Evolutionary conservation across 2,329 filamentous ascomycete species (phyloP).

Genomic region (Clonostachys rosea): DNA sequence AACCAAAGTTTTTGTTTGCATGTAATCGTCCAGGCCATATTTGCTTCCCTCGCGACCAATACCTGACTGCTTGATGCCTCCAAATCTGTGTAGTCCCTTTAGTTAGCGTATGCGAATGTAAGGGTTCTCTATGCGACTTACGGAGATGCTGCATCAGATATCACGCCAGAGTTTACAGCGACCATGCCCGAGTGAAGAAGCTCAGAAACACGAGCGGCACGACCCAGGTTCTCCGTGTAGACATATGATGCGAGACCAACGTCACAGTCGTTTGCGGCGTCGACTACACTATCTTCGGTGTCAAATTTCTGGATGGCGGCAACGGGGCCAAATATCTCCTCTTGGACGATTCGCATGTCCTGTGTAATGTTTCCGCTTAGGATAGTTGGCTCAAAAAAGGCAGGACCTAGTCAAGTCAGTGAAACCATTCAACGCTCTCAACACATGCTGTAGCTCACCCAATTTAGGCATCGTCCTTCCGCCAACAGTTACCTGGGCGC

Average conservation of each 20-base stretch:
- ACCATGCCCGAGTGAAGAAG: conserved; percentile 62
- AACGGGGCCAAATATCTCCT: conserved; percentile 76
- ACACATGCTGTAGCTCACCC: conserved; percentile 60
- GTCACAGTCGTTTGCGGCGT: conserved; percentile 61
- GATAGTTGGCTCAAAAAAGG: conserved; percentile 64
- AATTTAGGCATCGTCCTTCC: conserved; percentile 59
- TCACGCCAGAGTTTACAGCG: conserved; percentile 53
- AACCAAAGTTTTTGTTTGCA: conserved; percentile 50
- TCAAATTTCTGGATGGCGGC: conserved; percentile 68
- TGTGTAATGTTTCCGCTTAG: conserved; percentile 58
- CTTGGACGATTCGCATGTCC: conserved; percentile 61
- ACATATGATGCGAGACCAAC: conserved; percentile 75
- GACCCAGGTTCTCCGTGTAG: conserved; percentile 45
- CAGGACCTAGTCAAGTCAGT: conserved; percentile 7
- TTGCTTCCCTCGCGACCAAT: conserved; percentile 57
- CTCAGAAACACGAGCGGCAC: conserved; percentile 37
- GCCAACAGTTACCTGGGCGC: conserved; percentile 35
- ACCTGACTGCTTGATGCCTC: conserved; percentile 58
- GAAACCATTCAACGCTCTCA: conserved; percentile 45
- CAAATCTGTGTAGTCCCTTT: conserved; percentile 31
- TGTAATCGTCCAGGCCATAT: conserved; percentile 57
- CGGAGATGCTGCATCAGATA: conserved; percentile 16
- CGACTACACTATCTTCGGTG: conserved; percentile 66
- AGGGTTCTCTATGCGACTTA: conserved; percentile 9
- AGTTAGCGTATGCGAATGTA: neutral